Evolutionary conservation across 495 filamentous ascomycete genomes (phyloP).

Genomic region (Xylaria scruposa): DNA sequence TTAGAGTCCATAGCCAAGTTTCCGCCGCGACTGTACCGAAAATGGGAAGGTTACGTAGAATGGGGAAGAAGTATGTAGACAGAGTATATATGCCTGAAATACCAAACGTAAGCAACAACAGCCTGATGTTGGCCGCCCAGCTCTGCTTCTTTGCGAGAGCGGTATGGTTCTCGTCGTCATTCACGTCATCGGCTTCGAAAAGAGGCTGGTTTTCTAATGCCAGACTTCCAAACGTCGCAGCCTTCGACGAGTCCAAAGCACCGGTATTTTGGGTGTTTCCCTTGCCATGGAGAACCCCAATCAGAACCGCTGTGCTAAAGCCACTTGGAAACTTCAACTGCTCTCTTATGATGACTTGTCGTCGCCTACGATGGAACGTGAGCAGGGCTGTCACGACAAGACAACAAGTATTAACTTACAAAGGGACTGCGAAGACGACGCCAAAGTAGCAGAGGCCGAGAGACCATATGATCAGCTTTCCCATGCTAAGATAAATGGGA

Average conservation of each 20-base stretch:
- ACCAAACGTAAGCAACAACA: slow-evolving; percentile 60
- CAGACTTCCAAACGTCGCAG: slow-evolving; percentile 41
- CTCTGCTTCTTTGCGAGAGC: slow-evolving; percentile 37
- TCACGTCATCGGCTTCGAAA: slow-evolving; percentile 24
- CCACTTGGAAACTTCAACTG: slow-evolving; percentile 92
- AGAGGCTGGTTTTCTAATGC: slow-evolving; percentile 38
- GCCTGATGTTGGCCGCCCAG: slow-evolving; percentile 60
- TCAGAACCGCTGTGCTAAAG: slow-evolving; percentile 93
- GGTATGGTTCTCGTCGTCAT: slow-evolving; percentile 27
- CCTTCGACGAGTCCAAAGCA: slow-evolving; percentile 37
- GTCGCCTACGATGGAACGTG: slow-evolving; percentile 51
- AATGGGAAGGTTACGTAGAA: slow-evolving; percentile 82
- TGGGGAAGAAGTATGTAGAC: slow-evolving; percentile 89
- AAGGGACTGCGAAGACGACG: slow-evolving; percentile 91
- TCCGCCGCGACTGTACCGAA: slow-evolving; percentile 76
- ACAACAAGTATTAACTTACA: slow-evolving; percentile 38
- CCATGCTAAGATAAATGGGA: slow-evolving; percentile 71
- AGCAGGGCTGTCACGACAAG: slow-evolving; percentile 33
- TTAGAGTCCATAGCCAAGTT: slow-evolving; percentile 94
- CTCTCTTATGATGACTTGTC: slow-evolving; percentile 90
- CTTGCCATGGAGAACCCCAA: slow-evolving; percentile 81
- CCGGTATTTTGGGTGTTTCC: slow-evolving; percentile 33
- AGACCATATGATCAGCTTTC: slow-evolving; percentile 85
- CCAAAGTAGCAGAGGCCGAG: slow-evolving; percentile 94
- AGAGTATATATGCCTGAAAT: slow-evolving; percentile 71